Evolutionary conservation across 2,329 filamentous ascomycete species (phyloP).

Genomic region (Lachnum nothofagi): DNA sequence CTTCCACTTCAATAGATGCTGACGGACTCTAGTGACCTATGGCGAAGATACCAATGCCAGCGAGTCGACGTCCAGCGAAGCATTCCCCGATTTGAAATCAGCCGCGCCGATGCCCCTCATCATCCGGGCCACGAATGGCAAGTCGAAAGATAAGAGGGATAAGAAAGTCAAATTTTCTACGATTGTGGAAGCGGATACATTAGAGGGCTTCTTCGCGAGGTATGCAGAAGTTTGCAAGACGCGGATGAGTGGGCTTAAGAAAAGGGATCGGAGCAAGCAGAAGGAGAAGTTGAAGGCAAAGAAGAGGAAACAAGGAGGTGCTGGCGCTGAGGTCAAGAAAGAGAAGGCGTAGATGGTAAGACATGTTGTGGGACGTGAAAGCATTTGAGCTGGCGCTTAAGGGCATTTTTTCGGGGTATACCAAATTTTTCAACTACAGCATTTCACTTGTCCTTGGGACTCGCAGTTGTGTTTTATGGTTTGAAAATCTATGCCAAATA

Average conservation of each 20-base stretch:
- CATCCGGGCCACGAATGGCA: constrained; percentile 79
- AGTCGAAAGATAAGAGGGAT: constrained; percentile 44
- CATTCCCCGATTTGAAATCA: constrained; percentile 56
- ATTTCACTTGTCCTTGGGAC: background rate
- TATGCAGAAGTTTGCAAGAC: constrained; percentile 90
- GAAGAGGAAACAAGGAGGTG: constrained; percentile 40
- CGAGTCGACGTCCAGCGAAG: constrained; percentile 42
- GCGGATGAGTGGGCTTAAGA: constrained; percentile 86
- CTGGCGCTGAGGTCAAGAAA: constrained; percentile 17
- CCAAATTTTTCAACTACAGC: background rate
- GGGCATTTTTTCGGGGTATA: background rate
- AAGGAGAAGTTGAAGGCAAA: constrained; percentile 72
- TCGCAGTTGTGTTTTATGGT: background rate
- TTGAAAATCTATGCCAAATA: too few relatives aligned
- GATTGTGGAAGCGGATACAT: constrained; percentile 66
- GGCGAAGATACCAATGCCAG: constrained; percentile 17
- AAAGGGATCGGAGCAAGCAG: constrained; percentile 82
- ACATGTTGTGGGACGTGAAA: background rate
- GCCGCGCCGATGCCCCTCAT: constrained; percentile 64
- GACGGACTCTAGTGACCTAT: constrained; percentile 25
- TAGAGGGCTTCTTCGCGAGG: constrained; percentile 74
- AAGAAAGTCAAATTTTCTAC: constrained; percentile 74
- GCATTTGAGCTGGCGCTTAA: background rate
- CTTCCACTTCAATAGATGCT: constrained; percentile 7
- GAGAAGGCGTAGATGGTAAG: constrained; percentile 16